These are phyloP conservation scores for Alternaria viburni DNA, from an alignment of 2,329 filamentous ascomycete genomes.

Conservation along the genomic window DNA sequence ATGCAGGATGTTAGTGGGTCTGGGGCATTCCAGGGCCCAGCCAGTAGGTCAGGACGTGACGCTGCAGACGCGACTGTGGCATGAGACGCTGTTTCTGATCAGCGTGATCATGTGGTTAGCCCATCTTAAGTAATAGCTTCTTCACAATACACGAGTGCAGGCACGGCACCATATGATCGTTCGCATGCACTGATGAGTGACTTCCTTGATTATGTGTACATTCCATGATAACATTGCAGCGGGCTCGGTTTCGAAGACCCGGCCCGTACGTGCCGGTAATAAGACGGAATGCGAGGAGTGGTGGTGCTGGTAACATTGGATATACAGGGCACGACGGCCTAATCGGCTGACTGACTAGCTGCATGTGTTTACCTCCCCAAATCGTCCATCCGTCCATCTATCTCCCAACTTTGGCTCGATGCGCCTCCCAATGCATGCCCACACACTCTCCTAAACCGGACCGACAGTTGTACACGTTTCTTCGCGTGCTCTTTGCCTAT, in stretches of 20 bases:
- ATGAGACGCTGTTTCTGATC: slow-evolving; percentile 7
- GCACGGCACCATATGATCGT: neutral
- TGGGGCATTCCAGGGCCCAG: slow-evolving; percentile 45
- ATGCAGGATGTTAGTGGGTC: slow-evolving; percentile 63
- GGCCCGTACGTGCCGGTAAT: neutral
- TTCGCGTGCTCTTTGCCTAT: slow-evolving; percentile 18
- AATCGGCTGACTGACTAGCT: slow-evolving; percentile 47
- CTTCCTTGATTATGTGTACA: neutral
- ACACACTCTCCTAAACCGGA: slow-evolving; percentile 27
- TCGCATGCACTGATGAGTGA: neutral
- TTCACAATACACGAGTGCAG: slow-evolving; percentile 1
- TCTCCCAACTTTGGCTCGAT: slow-evolving; percentile 20
- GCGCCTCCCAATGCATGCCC: slow-evolving; percentile 35
- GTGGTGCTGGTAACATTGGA: slow-evolving; percentile 42
- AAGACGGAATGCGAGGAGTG: slow-evolving; percentile 36
- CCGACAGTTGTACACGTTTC: slow-evolving; percentile 20
- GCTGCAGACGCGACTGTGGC: slow-evolving; percentile 14
- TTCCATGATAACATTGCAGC: neutral
- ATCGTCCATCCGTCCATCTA: slow-evolving; percentile 36
- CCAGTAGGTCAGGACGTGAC: slow-evolving; percentile 24
- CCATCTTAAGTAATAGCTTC: slow-evolving; percentile 4
- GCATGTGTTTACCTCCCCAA: slow-evolving; percentile 44
- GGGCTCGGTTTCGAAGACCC: neutral
- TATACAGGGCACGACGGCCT: slow-evolving; percentile 38
- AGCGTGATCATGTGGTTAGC: slow-evolving; percentile 5